Percentiles rank a stretch among this genome's conserved stretches.
phyloP scores from a whole-genome alignment of 495 filamentous ascomycete species.

The Zalerion maritima region DNA sequence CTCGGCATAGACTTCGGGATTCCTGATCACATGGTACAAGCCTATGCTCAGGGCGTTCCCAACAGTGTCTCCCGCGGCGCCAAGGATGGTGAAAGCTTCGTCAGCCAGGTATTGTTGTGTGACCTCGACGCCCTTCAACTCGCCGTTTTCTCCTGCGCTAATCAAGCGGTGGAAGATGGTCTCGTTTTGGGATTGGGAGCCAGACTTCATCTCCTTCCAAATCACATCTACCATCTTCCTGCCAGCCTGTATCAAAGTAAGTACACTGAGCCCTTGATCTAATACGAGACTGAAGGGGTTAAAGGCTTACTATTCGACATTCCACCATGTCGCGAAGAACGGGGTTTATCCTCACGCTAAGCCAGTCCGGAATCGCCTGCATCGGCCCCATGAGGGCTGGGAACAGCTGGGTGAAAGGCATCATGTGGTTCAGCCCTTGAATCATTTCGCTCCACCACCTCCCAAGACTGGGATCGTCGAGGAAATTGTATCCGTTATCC shows the following conservation, averaged over 20 bases:
- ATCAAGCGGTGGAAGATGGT: slow-evolving; percentile 17
- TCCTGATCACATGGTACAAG: slow-evolving; percentile 19
- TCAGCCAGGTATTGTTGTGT: slow-evolving; percentile 12
- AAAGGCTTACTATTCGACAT: too few species aligned
- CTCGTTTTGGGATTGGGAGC: slow-evolving; percentile 4
- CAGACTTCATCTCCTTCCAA: slow-evolving; percentile 4
- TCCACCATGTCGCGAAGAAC: too few species aligned
- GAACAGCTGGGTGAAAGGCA: slow-evolving; percentile 10
- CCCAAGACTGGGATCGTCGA: slow-evolving; percentile 10
- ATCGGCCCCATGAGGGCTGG: slow-evolving; percentile 10
- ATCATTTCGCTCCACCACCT: too few species aligned
- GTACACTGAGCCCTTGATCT: too few species aligned
- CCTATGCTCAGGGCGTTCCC: slow-evolving; percentile 24
- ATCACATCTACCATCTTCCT: slow-evolving; percentile 7
- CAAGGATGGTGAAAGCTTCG: slow-evolving; percentile 20
- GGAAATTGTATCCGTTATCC: slow-evolving; percentile 15
- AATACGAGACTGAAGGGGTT: too few species aligned
- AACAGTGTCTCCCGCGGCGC: slow-evolving; percentile 25
- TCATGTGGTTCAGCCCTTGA: slow-evolving; percentile 11
- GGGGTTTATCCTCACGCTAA: slow-evolving; percentile 8
- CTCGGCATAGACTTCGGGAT: slow-evolving; percentile 14
- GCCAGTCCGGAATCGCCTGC: slow-evolving; percentile 5
- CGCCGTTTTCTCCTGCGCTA: slow-evolving; percentile 2
- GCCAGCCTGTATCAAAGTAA: slow-evolving; percentile 6
- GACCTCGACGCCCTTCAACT: slow-evolving; percentile 11